Conservation (phyloP, 1,284 basidiomycete species). For the Ustilago bromivora region DNA sequence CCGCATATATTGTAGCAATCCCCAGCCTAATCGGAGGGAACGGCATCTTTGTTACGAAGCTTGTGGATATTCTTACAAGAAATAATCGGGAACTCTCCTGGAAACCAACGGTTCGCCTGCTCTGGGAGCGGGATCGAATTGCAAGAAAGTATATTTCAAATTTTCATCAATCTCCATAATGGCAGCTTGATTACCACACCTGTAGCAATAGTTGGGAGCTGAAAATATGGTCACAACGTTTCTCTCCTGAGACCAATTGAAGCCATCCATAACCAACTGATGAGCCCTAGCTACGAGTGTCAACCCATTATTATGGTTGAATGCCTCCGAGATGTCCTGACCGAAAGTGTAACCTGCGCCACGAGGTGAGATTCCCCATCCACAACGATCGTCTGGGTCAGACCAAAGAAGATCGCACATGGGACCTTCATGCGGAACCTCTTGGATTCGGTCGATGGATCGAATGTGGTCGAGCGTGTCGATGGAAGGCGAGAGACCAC, state of each 20-base stretch:
- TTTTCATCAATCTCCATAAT: slow-evolving; percentile 99
- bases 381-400: slow-evolving; percentile 98
- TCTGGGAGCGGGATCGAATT: slow-evolving; percentile 98
- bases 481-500: slow-evolving; percentile 97
- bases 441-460: slow-evolving; percentile 97
- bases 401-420: slow-evolving; percentile 99
- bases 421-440: slow-evolving; percentile 98
- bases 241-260: slow-evolving; percentile 97
- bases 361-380: slow-evolving; percentile 98
- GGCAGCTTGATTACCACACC: slow-evolving; percentile 98
- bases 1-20: no score
- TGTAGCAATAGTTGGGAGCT: slow-evolving; percentile 89
- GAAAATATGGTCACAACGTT: slow-evolving; percentile 99
- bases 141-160: slow-evolving; percentile 94
- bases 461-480: slow-evolving; percentile 99
- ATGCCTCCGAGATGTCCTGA: slow-evolving; percentile 97
- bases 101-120: slow-evolving; percentile 98
- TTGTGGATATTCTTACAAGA: slow-evolving; percentile 43
- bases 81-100: slow-evolving; percentile 90
- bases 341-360: slow-evolving; percentile 99
- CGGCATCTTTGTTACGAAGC: no score
- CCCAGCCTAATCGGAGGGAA: no score
- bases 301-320: slow-evolving; percentile 98
- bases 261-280: slow-evolving; percentile 93
- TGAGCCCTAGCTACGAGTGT: slow-evolving; percentile 79